Evolutionary conservation across 2,329 filamentous ascomycete species (phyloP), one percentile per base, ranked within the genome.

Genomic region (Colletotrichum horii): DNA sequence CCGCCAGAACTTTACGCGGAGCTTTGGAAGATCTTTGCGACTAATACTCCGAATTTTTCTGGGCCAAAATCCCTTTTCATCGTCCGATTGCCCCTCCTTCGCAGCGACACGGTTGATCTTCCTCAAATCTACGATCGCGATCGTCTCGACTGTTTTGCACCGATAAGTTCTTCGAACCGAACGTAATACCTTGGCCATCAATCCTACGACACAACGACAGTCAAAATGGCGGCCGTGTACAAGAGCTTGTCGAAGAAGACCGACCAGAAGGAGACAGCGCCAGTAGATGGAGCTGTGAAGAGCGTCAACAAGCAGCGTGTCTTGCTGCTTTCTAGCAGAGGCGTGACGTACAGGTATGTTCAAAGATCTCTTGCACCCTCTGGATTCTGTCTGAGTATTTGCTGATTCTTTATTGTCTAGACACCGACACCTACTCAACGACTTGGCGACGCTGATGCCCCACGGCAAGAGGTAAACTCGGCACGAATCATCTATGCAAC

Each of bases 391-490:
- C 38, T 15, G 24, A 22, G 32, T 26, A 62, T 28, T 48, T 48
- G 62, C 66, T 76, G 52, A 75, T 22, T 12, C 58, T 60, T 55
- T 73, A 68, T 32, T 48, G 28, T 66, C 55, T 80, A 97, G 96
- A 85, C 97, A 98, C 85, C 94, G 97, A 58, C 97, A 99, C 87
- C 89, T 99, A 58, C 90, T 99, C 77, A 95, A 96, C 82, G 97
- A 99, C 82, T 89, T 99, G 64, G 92, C 95, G 74, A 91, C 94
- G 34, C 93, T 99, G 85, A 93, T 99, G 78, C 97, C 97, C 4
- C 97, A 99, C 84, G 93, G 93, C 95, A 82, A 98, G 98, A 87
- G 97, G 67, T 70, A 70, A 36, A 16, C 12, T 19, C 12, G 24
- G 38, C n/a, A 60, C 55, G 32, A 19, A 55, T 19, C 30, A 43